phyloP scores from a whole-genome alignment of 768 basidiomycete genomes.

The Suillus clintonianus region DNA sequence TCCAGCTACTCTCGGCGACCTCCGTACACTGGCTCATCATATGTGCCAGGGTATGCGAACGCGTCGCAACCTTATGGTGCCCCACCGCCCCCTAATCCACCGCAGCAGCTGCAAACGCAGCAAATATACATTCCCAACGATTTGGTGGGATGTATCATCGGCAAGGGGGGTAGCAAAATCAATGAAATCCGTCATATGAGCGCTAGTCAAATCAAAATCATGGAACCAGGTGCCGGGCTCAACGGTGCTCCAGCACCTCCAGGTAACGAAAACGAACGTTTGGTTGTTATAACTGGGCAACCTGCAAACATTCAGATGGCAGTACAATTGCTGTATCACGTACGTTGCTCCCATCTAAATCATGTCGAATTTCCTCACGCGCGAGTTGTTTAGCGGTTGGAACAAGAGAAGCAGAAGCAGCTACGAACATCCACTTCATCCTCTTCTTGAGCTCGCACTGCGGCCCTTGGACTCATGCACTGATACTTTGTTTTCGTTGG shows the following conservation, averaged over 20 bases:
- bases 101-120: slow-evolving; percentile 86
- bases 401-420: slow-evolving; percentile 90
- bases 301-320: slow-evolving; percentile 96
- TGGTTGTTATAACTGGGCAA: slow-evolving; percentile 97
- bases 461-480: slow-evolving; percentile 1
- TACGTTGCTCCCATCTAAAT: slow-evolving; percentile 37
- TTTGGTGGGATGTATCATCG: slow-evolving; percentile 95
- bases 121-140: slow-evolving; percentile 99
- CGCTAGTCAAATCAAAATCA: slow-evolving; percentile 96
- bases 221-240: slow-evolving; percentile 89
- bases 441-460: slow-evolving; percentile 23
- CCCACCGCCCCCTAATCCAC: slow-evolving; percentile 53
- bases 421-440: slow-evolving; percentile 39
- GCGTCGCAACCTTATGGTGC: slow-evolving; percentile 45
- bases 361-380: slow-evolving; percentile 9
- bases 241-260: slow-evolving; percentile 71
- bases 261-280: slow-evolving; percentile 81
- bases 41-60: slow-evolving; percentile 64
- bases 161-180: slow-evolving; percentile 97
- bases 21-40: slow-evolving; percentile 57
- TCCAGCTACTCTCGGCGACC: slow-evolving; percentile 55
- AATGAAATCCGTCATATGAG: slow-evolving; percentile 97
- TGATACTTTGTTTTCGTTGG: neutral
- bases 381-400: slow-evolving; percentile 58
- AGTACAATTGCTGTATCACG: slow-evolving; percentile 86